Percentiles rank a stretch among this genome's conserved stretches.
Conservation (phyloP, 2,329 filamentous ascomycete genomes). For the Coniella lustricola region DNA sequence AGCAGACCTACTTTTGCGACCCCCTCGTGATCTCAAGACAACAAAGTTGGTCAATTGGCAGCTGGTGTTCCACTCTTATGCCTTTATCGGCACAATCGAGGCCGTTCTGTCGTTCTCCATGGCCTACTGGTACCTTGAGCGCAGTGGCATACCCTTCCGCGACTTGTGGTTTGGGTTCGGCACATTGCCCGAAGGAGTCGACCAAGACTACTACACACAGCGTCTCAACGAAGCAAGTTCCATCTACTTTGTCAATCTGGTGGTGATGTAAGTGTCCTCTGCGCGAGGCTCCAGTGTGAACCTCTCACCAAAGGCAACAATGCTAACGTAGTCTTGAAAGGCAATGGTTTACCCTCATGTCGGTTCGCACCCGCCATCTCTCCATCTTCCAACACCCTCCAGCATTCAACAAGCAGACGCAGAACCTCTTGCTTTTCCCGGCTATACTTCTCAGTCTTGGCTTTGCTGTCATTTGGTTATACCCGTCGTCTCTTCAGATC, state of each 20-base stretch:
- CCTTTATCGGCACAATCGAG: constrained; percentile 59
- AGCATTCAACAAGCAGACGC: constrained; percentile 54
- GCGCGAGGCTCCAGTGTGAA: too few species aligned
- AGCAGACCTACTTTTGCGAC: constrained; percentile 63
- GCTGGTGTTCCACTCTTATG: constrained; percentile 67
- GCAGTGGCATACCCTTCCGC: constrained; percentile 57
- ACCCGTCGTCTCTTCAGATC: constrained; percentile 57
- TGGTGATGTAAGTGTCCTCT: constrained; percentile 51
- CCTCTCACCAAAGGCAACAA: too few species aligned
- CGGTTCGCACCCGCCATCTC: constrained; percentile 57
- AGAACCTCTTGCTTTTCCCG: constrained; percentile 63
- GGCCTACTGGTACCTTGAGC: constrained; percentile 59
- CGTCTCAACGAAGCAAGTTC: constrained; percentile 60
- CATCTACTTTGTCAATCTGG: constrained; percentile 74
- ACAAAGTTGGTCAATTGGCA: constrained; percentile 69
- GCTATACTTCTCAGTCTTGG: constrained; percentile 62
- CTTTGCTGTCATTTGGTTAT: constrained; percentile 65
- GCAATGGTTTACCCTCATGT: constrained; percentile 70
- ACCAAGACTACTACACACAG: constrained; percentile 45
- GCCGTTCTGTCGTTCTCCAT: constrained; percentile 55
- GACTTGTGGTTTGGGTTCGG: constrained; percentile 64
- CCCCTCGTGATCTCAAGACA: constrained; percentile 59
- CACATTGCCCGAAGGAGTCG: constrained; percentile 39
- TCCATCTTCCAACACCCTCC: constrained; percentile 69
- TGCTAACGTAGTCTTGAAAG: too few species aligned